These are phyloP conservation scores for Ambrosia hybrid DNA, from an alignment of 140 eudicot genomes.

Conservation along the genomic window DNA sequence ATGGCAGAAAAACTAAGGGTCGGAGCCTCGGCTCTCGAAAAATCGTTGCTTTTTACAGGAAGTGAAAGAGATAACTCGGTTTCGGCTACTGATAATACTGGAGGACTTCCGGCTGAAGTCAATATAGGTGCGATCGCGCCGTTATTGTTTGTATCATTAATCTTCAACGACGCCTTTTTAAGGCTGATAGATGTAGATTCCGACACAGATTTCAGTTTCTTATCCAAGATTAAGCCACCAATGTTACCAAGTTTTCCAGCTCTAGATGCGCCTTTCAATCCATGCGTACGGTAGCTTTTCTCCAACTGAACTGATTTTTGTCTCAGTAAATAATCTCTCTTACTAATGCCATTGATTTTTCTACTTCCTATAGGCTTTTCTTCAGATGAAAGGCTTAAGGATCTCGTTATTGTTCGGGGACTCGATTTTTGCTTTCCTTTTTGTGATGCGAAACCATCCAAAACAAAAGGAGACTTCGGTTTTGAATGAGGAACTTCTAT, in stretches of 20 bases:
- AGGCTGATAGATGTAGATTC: conserved; percentile 48
- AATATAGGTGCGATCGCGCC: conserved; percentile 15
- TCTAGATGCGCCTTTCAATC: conserved; percentile 69
- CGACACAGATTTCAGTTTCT: conserved; percentile 59
- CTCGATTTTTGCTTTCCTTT: conserved; percentile 36
- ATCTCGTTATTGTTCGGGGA: conserved; percentile 34
- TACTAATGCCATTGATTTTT: conserved; percentile 59
- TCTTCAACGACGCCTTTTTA: conserved; percentile 51
- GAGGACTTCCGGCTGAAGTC: conserved; percentile 16
- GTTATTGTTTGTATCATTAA: conserved; percentile 32
- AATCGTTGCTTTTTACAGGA: conserved; percentile 44
- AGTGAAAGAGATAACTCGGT: conserved; percentile 84
- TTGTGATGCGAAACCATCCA: conserved; percentile 36
- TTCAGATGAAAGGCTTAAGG: conserved; percentile 53
- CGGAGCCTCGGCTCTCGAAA: conserved; percentile 39
- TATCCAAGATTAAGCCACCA: conserved; percentile 70
- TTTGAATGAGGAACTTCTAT: conserved; percentile 32
- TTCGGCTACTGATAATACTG: conserved; percentile 53
- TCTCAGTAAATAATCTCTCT: conserved; percentile 70
- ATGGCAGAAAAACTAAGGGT: conserved; percentile 36
- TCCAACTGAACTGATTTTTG: conserved; percentile 78
- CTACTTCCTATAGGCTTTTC: conserved; percentile 56
- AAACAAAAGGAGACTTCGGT: conserved; percentile 34
- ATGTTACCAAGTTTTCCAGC: conserved; percentile 56
- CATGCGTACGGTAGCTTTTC: conserved; percentile 61